Evolutionary conservation across 2,329 filamentous ascomycete genomes (phyloP).

Genomic region (Conoideocrella luteorostrata): DNA sequence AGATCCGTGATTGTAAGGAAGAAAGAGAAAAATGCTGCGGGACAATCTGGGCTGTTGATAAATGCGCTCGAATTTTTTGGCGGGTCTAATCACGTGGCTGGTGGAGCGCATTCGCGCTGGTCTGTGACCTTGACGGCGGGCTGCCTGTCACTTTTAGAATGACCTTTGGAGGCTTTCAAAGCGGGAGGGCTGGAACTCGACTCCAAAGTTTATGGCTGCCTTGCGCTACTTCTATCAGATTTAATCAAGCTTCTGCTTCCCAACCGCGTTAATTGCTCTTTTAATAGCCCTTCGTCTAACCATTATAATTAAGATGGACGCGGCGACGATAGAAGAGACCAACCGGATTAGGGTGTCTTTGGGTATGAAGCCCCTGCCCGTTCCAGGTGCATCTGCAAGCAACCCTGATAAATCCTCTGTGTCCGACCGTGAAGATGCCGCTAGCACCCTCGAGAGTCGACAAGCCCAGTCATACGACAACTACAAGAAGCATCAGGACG

Average conservation of each 20-base stretch:
- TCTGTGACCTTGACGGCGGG: too few species aligned
- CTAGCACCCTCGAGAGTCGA: constrained; percentile 78
- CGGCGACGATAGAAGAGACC: constrained; percentile 81
- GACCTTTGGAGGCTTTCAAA: too few species aligned
- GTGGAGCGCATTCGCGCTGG: too few species aligned
- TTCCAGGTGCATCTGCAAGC: constrained; percentile 56
- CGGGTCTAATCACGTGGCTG: constrained; percentile 6
- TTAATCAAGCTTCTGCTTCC: too few species aligned
- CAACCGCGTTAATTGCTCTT: neutral
- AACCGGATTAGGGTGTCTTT: constrained; percentile 86
- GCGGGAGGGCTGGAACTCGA: neutral
- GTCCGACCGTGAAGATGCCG: constrained; percentile 57
- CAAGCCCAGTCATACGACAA: constrained; percentile 69
- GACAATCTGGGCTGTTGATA: constrained; percentile 13
- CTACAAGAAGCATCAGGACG: constrained; percentile 58
- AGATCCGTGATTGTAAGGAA: constrained; percentile 60
- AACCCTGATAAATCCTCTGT: constrained; percentile 39
- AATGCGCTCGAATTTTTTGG: constrained; percentile 11
- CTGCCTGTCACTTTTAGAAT: too few species aligned
- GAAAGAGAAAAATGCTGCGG: constrained; percentile 26
- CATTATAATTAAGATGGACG: constrained; percentile 40
- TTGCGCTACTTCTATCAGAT: neutral
- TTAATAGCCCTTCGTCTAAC: neutral
- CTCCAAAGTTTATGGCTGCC: neutral
- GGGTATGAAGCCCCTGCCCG: constrained; percentile 83